Conservation (phyloP, 2,329 filamentous ascomycete species). For the Alternaria gansuensis region DNA sequence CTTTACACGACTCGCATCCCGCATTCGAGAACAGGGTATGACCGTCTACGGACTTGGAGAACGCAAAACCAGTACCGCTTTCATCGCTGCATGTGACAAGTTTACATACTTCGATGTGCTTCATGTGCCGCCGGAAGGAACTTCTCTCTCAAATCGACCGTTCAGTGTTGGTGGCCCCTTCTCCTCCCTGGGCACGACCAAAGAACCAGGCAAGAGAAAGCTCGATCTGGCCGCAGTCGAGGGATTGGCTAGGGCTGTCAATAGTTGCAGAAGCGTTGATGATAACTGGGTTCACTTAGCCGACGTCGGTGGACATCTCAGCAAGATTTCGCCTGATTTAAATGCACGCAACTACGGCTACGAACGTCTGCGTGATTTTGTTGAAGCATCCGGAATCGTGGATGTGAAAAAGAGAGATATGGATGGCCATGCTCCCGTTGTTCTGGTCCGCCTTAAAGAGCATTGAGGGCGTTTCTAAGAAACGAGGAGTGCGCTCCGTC, state of each 20-base stretch:
- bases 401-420: constrained; percentile 18
- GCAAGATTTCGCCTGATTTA: constrained; percentile 35
- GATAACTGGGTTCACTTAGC: constrained; percentile 40
- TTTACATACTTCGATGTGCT: constrained; percentile 44
- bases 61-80: constrained; percentile 38
- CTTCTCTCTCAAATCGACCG: not conserved
- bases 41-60: constrained; percentile 50
- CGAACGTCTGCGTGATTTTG: constrained; percentile 15
- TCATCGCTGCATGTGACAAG: constrained; percentile 42
- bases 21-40: constrained; percentile 49
- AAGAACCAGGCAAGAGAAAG: not conserved
- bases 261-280: constrained; percentile 24
- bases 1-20: constrained; percentile 48
- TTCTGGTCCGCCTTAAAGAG: not conserved
- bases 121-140: constrained; percentile 22
- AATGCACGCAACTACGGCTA: constrained; percentile 44
- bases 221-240: not conserved
- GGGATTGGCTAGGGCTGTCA: constrained; percentile 1
- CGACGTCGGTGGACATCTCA: constrained; percentile 33
- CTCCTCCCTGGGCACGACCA: not conserved
- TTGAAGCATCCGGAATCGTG: constrained; percentile 22
- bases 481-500: too few relatives aligned
- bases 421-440: constrained; percentile 2
- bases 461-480: not conserved
- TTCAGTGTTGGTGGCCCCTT: not conserved